Evolutionary conservation across 1,284 basidiomycete species (phyloP), one percentile per base, ranked within the genome.

Genomic region (Athelia psychrophila): DNA sequence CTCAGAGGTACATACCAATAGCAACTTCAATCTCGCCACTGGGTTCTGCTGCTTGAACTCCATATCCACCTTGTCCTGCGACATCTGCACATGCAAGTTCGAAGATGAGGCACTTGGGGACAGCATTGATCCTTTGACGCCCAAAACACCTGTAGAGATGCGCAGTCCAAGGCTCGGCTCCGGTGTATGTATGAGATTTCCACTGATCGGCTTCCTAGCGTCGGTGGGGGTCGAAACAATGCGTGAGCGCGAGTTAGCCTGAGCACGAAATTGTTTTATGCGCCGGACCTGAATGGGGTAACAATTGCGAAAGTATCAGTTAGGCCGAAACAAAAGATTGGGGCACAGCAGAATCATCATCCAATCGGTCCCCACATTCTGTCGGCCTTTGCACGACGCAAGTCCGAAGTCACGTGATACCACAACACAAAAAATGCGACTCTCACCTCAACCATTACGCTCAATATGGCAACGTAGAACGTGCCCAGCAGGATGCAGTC

Each of bases 401-500:
- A 18, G 9, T 42, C n/a, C n/a, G 38, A 6, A 8, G 20, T 42
- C 38, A 42, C 38, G 38, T 42, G 38, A 42, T n/a, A n/a, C 6
- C 6, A 30, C 27, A n/a, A 30, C 27, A 30, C 13, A 30, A 6
- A 13, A 30, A 30, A 6, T 30, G 15, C 6, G 10, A 27, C 24
- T 27, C 80, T 63, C 57, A 92, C 90, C 78, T 98, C 96, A 60
- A 98, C 88, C 90, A 98, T 97, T 66, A 99, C 81, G 38, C 86
- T 88, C 55, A 99, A 75, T 54, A 98, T 85, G 2, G 92, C 87
- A 1, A 91, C 81, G 66, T 95, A 91, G 72, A 98, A 97, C 0
- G 93, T 93, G 69, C 91, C 91, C 56, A 98, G 82, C 68, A 95
- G 81, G 48, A 94, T 64, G 68, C 94, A 97, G 69, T 99, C 96